These are phyloP conservation scores for Biscogniauxia mediterranea DNA, from an alignment of 2,329 filamentous ascomycete genomes.

Conservation along the genomic window DNA sequence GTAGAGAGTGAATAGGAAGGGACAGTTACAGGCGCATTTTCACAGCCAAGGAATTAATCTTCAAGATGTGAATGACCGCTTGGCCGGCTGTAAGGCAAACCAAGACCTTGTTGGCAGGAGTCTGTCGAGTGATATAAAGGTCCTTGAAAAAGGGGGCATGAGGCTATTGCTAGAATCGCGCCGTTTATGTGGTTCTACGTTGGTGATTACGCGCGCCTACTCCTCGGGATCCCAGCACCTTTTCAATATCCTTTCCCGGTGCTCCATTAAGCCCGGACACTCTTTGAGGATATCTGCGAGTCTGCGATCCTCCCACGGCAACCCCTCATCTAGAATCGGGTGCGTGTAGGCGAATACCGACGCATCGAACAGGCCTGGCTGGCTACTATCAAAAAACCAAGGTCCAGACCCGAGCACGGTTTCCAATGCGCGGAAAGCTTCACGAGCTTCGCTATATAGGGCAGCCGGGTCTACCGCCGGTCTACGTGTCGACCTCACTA, in stretches of 20 bases:
- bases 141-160: constrained; percentile 1
- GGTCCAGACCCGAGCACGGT: constrained; percentile 37
- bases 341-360: constrained; percentile 88
- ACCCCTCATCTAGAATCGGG: constrained; percentile 63
- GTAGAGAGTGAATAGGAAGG: no score
- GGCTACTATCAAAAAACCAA: constrained; percentile 50
- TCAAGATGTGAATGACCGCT: no score
- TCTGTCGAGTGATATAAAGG: constrained; percentile 3
- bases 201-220: background rate
- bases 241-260: constrained; percentile 57
- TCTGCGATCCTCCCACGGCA: constrained; percentile 64
- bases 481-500: constrained; percentile 57
- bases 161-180: background rate
- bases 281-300: constrained; percentile 56
- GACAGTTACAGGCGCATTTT: no score
- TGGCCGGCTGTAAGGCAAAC: background rate
- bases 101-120: background rate
- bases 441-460: constrained; percentile 44
- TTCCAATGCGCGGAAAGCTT: constrained; percentile 48
- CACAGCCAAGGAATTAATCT: no score
- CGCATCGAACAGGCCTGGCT: constrained; percentile 79
- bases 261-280: constrained; percentile 62
- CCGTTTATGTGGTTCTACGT: background rate
- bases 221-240: constrained; percentile 41
- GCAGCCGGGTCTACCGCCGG: constrained; percentile 35